Evolutionary conservation across 2,329 filamentous ascomycete genomes (phyloP).

Genomic region (Diplodia mutila): DNA sequence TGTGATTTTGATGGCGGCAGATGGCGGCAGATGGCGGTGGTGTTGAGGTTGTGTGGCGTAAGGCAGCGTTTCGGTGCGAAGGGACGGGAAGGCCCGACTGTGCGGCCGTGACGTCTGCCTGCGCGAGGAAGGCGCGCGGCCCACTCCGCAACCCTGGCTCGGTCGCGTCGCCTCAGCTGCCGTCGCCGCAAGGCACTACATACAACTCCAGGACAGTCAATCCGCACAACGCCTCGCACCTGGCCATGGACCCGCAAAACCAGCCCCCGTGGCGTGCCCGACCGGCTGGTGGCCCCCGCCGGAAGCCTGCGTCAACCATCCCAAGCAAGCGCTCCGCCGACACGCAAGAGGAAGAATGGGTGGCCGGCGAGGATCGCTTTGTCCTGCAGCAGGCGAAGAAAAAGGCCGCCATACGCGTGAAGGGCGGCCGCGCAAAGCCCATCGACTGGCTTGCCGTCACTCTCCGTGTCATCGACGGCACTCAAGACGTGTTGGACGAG

Average conservation of each 20-base stretch:
- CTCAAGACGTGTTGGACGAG: constrained; percentile 78
- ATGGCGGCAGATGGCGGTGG: background rate
- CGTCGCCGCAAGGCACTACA: too few species aligned
- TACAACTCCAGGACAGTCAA: background rate
- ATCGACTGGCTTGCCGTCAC: constrained; percentile 95
- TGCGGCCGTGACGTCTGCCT: constrained; percentile 4
- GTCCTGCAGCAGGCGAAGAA: constrained; percentile 97
- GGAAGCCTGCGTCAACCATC: constrained; percentile 39
- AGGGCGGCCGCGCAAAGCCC: constrained; percentile 85
- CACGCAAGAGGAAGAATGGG: constrained; percentile 65
- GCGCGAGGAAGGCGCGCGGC: background rate
- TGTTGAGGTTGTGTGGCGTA: background rate
- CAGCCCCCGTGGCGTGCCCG: constrained; percentile 41
- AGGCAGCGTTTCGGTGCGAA: background rate
- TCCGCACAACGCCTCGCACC: background rate
- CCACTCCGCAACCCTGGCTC: constrained; percentile 4
- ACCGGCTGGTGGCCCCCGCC: constrained; percentile 31
- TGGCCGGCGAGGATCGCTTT: constrained; percentile 93
- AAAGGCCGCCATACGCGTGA: constrained; percentile 93
- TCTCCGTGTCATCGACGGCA: constrained; percentile 82
- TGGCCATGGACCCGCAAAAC: constrained; percentile 38
- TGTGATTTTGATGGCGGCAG: background rate
- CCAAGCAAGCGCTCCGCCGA: constrained; percentile 50
- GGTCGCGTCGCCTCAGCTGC: background rate
- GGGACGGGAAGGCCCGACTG: background rate